phyloP scores from a whole-genome alignment of 306 rosid genomes.

The Fragaria vesca region DNA sequence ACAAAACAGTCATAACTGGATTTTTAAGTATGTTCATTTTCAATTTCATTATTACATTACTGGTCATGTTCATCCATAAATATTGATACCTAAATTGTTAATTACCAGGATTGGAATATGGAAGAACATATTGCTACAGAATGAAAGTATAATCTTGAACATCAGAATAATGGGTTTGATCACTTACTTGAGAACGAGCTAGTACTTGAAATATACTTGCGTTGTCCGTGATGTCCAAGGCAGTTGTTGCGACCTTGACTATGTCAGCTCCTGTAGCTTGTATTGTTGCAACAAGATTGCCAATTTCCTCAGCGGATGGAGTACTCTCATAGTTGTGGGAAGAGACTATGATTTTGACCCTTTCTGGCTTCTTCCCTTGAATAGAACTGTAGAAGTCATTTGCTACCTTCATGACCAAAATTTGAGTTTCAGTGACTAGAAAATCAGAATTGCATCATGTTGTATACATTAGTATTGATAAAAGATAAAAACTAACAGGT shows the following conservation, averaged over 20 bases:
- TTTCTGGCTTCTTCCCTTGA: slow-evolving; percentile 47
- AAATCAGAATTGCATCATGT: neutral
- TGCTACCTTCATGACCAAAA: slow-evolving; percentile 46
- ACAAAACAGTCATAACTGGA: neutral
- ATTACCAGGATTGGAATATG: neutral
- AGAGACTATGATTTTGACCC: slow-evolving; percentile 56
- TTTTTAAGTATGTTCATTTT: neutral
- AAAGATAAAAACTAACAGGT: neutral
- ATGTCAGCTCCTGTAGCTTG: slow-evolving; percentile 63
- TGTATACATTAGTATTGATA: neutral
- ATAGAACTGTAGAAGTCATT: slow-evolving; percentile 40
- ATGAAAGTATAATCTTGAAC: neutral
- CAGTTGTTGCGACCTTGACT: slow-evolving; percentile 71
- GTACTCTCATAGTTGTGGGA: slow-evolving; percentile 65
- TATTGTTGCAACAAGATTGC: slow-evolving; percentile 57
- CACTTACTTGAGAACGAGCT: slow-evolving; percentile 54
- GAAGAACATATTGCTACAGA: neutral
- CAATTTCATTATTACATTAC: neutral
- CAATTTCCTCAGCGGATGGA: slow-evolving; percentile 54
- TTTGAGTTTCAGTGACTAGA: slow-evolving; percentile 17
- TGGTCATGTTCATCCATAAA: slow-evolving; percentile 1
- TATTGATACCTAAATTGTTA: neutral
- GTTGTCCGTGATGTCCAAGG: slow-evolving; percentile 55
- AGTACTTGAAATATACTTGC: slow-evolving; percentile 57
- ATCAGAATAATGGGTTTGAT: neutral